Conservation (phyloP, 345 rosid species). For the Gossypium sturtianum region DNA sequence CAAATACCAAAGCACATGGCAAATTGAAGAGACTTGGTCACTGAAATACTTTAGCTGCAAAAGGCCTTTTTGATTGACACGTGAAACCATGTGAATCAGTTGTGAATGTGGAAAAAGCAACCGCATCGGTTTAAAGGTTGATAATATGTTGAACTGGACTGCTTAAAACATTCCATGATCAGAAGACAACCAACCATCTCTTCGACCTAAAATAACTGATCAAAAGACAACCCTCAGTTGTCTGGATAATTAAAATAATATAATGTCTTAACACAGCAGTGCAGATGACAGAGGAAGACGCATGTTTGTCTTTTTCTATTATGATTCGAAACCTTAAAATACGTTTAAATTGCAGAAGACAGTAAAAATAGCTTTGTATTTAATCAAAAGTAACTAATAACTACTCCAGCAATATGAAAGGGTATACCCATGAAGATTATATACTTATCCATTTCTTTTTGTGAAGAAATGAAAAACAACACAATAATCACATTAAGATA, state of each 20-base stretch:
- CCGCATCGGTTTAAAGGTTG: not conserved
- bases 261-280: not conserved
- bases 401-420: not conserved
- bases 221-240: not conserved
- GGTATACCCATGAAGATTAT: too few species aligned
- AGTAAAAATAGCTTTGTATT: not conserved
- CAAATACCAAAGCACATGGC: not conserved
- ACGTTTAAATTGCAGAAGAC: not conserved
- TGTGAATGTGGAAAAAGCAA: not conserved
- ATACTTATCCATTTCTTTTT: too few species aligned
- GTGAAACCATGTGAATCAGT: slow-evolving; percentile 2
- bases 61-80: not conserved
- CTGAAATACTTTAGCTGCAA: not conserved
- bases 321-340: not conserved
- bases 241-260: not conserved
- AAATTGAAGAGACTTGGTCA: not conserved
- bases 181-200: not conserved
- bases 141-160: not conserved
- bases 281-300: not conserved
- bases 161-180: not conserved
- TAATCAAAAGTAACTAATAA: not conserved
- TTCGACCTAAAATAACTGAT: not conserved
- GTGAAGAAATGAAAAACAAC: too few species aligned
- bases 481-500: too few species aligned
- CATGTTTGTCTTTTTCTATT: not conserved